These are phyloP conservation scores for Castanopsis chinensis DNA, from an alignment of 306 rosid genomes.

Conservation along the genomic window DNA sequence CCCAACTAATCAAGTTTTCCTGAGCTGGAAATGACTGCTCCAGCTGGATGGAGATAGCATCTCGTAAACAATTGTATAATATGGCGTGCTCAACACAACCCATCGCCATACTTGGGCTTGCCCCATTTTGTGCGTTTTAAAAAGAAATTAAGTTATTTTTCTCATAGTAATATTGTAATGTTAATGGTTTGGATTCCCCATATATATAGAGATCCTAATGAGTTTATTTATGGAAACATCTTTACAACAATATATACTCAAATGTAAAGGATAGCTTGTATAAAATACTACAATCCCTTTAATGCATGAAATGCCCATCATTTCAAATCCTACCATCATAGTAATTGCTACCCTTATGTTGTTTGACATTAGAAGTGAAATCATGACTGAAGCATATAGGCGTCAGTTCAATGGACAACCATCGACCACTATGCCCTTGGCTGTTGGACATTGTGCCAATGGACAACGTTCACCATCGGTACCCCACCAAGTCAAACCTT, in stretches of 20 bases:
- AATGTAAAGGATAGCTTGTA: background rate
- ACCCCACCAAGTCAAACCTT: conserved; percentile 70
- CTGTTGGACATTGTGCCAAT: conserved; percentile 67
- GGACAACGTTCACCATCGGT: conserved; percentile 68
- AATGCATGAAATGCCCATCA: background rate
- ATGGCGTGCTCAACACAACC: too few species aligned
- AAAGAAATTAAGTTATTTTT: too few species aligned
- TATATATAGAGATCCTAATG: too few species aligned
- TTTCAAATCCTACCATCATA: conserved; percentile 1
- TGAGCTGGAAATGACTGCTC: too few species aligned
- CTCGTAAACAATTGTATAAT: too few species aligned
- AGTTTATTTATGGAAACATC: background rate
- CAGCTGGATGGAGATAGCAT: too few species aligned
- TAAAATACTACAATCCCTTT: background rate
- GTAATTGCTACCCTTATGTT: background rate
- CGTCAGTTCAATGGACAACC: conserved; percentile 50
- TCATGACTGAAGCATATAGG: background rate
- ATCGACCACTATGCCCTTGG: conserved; percentile 48
- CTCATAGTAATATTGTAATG: too few species aligned
- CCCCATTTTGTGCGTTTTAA: too few species aligned
- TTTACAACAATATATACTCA: background rate
- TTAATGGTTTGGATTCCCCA: too few species aligned
- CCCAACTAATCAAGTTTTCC: too few species aligned
- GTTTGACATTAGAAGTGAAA: background rate
- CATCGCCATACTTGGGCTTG: too few species aligned